Percentiles rank a stretch among this genome's conserved stretches.
Conservation (phyloP, 2,329 filamentous ascomycete species). For the Seiridium unicorne region DNA sequence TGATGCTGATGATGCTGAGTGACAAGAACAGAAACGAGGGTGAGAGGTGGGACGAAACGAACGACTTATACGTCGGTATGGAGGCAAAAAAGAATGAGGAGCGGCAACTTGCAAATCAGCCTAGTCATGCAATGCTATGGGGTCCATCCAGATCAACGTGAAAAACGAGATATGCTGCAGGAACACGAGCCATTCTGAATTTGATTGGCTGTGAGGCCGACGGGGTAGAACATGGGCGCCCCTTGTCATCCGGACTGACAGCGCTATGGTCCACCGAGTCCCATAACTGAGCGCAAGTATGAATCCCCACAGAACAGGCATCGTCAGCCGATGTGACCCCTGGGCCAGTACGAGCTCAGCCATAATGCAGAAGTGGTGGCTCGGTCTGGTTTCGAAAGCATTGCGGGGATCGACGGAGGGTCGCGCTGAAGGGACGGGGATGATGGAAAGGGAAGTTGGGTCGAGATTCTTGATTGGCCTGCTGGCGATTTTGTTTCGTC, state of each 20-base stretch:
- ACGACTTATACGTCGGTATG: slow-evolving; percentile 25
- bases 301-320: background rate
- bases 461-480: background rate
- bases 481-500: slow-evolving; percentile 29
- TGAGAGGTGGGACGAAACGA: slow-evolving; percentile 23
- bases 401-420: slow-evolving; percentile 29
- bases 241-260: background rate
- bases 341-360: slow-evolving; percentile 32
- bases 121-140: slow-evolving; percentile 22
- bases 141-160: slow-evolving; percentile 16
- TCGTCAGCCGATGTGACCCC: background rate
- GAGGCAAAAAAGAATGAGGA: slow-evolving; percentile 16
- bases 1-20: slow-evolving; percentile 27
- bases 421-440: slow-evolving; percentile 16
- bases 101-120: slow-evolving; percentile 14
- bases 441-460: slow-evolving; percentile 7
- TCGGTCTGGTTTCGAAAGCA: slow-evolving; percentile 35
- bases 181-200: slow-evolving; percentile 25
- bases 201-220: slow-evolving; percentile 34
- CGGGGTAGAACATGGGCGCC: slow-evolving; percentile 29
- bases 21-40: slow-evolving; percentile 34
- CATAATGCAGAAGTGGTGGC: slow-evolving; percentile 23
- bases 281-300: slow-evolving; percentile 21
- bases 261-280: slow-evolving; percentile 9
- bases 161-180: slow-evolving; percentile 27